A percentile compares a stretch with the other conserved stretches of the same genome.
These are phyloP conservation scores for Thermochaetoides thermophila DNA, from an alignment of 495 filamentous ascomycete species.

Conservation along the genomic window DNA sequence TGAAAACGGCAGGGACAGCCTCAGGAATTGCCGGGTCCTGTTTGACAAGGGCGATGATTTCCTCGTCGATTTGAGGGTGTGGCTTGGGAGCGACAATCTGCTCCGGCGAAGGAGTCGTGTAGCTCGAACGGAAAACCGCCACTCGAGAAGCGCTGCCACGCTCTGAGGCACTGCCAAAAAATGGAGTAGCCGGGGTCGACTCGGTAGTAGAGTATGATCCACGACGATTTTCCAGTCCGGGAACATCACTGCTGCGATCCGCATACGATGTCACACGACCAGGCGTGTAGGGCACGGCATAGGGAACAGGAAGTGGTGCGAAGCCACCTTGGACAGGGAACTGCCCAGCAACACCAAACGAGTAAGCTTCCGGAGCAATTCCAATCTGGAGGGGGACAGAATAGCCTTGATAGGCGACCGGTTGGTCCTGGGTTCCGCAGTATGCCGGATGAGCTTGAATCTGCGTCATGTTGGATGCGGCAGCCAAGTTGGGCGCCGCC, in stretches of 20 bases:
- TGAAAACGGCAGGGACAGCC: conserved; percentile 76
- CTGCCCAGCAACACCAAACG: conserved; percentile 17
- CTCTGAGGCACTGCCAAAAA: conserved; percentile 39
- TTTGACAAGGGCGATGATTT: conserved; percentile 55
- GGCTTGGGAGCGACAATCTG: conserved; percentile 38
- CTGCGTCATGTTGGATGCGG: conserved; percentile 9
- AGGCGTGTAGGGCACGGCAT: conserved; percentile 34
- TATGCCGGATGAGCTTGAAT: conserved; percentile 19
- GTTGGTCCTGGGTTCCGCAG: conserved; percentile 16
- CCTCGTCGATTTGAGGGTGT: conserved; percentile 36
- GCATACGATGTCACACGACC: conserved; percentile 25
- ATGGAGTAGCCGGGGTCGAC: conserved; percentile 45
- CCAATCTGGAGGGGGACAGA: conserved; percentile 19
- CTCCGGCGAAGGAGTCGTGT: conserved; percentile 50
- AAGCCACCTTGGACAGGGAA: conserved; percentile 22
- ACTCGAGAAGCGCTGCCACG: conserved; percentile 35
- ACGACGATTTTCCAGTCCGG: conserved; percentile 44
- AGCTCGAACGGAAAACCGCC: conserved; percentile 44
- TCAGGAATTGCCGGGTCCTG: conserved; percentile 71
- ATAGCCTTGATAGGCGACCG: conserved; percentile 19
- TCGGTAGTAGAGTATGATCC: conserved; percentile 58
- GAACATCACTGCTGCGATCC: conserved; percentile 35
- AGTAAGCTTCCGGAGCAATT: conserved; percentile 16
- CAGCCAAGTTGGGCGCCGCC: conserved; percentile 10
- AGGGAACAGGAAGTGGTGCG: conserved; percentile 18